Percentiles rank a stretch among this genome's conserved stretches.
Conservation (phyloP, 768 basidiomycete genomes). For the Lactarius pseudohatsudake region DNA sequence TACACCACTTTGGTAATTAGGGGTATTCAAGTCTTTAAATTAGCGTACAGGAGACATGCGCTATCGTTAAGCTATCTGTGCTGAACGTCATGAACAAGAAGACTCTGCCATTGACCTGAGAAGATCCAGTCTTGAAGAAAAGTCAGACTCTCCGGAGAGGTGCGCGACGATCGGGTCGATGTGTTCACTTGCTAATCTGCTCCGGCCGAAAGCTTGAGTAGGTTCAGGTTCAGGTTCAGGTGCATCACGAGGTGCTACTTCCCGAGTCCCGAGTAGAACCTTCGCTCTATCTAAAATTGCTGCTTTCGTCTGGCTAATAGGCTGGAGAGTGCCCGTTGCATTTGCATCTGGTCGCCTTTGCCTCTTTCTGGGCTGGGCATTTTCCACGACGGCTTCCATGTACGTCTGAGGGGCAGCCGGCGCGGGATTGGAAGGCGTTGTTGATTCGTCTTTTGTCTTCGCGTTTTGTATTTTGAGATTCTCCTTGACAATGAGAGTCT, state of each 20-base stretch:
- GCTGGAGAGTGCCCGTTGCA: constrained; percentile 17
- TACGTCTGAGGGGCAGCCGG: constrained; percentile 16
- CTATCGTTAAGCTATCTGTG: background rate
- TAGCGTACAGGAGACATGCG: background rate
- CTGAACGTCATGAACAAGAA: background rate
- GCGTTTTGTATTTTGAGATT: constrained; percentile 29
- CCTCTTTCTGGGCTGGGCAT: constrained; percentile 23
- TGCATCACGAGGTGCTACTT: constrained; percentile 1
- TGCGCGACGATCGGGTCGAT: background rate
- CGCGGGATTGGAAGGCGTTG: background rate
- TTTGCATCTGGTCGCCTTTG: constrained; percentile 14
- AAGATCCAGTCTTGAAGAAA: constrained; percentile 20
- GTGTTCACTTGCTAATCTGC: constrained; percentile 26
- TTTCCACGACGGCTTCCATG: constrained; percentile 26
- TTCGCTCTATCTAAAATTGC: constrained; percentile 30
- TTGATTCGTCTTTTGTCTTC: constrained; percentile 4
- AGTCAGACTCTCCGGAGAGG: constrained; percentile 13
- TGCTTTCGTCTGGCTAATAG: constrained; percentile 24
- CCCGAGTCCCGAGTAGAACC: constrained; percentile 17
- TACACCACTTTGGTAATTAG: background rate
- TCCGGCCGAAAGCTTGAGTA: constrained; percentile 33
- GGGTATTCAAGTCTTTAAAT: background rate
- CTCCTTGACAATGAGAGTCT: constrained; percentile 51
- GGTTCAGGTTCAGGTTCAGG: constrained; percentile 19
- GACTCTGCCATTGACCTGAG: constrained; percentile 21